Evolutionary conservation across 768 basidiomycete species (phyloP).

Genomic region (Steccherinum ochraceum): DNA sequence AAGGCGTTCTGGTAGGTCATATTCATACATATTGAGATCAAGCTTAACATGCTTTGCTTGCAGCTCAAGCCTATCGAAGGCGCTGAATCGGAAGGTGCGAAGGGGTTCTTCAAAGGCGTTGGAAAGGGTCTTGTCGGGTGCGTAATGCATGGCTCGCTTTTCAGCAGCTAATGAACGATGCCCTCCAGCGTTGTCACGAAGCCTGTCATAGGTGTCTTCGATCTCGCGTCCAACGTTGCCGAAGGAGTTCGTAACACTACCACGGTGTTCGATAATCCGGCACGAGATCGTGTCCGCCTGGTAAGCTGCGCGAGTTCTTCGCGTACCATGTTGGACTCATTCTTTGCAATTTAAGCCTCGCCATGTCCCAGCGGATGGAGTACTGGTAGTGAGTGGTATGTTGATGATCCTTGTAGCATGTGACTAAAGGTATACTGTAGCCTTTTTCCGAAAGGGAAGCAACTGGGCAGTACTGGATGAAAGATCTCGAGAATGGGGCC

Average conservation of each 20-base stretch:
- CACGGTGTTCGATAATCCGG: slow-evolving; percentile 91
- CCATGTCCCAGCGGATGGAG: slow-evolving; percentile 79
- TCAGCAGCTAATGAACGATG: slow-evolving; percentile 3
- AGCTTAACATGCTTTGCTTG: background rate
- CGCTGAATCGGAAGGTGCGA: slow-evolving; percentile 87
- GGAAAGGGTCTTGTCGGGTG: slow-evolving; percentile 96
- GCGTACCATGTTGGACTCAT: background rate
- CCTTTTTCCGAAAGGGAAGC: slow-evolving; percentile 89
- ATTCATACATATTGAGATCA: background rate
- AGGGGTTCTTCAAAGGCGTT: slow-evolving; percentile 97
- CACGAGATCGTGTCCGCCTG: slow-evolving; percentile 79
- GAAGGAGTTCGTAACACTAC: slow-evolving; percentile 99
- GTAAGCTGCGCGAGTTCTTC: slow-evolving; percentile 41
- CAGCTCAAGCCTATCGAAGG: slow-evolving; percentile 97
- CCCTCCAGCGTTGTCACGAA: slow-evolving; percentile 79
- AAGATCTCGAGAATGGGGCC: slow-evolving; percentile 83
- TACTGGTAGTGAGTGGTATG: slow-evolving; percentile 61
- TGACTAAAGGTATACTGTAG: slow-evolving; percentile 30
- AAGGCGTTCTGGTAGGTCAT: slow-evolving; percentile 77
- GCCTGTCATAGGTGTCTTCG: slow-evolving; percentile 94
- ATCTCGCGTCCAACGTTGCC: slow-evolving; percentile 89
- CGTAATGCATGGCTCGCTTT: slow-evolving; percentile 7
- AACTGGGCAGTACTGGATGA: slow-evolving; percentile 95
- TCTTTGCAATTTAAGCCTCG: slow-evolving; percentile 76
- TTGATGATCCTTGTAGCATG: background rate